Conservation (phyloP, 345 rosid species). For the Ricinus communis region DNA sequence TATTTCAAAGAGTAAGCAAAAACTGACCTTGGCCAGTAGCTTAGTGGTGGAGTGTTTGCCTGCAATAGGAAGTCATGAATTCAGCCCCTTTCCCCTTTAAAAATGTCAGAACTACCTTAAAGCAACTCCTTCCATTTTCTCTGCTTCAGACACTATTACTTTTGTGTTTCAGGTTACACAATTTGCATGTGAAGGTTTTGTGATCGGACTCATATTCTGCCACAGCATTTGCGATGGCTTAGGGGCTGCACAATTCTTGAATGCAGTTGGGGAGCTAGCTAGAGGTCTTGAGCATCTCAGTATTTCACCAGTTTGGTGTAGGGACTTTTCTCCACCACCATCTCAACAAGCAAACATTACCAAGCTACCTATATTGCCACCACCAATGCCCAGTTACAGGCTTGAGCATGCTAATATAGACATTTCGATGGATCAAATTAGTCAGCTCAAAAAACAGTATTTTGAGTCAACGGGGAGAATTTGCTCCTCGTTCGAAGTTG, state of each 20-base stretch:
- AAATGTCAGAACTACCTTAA: background rate
- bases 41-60: too few relatives aligned
- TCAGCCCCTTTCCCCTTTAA: too few relatives aligned
- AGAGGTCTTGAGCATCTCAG: constrained; percentile 35
- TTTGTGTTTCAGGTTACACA: constrained; percentile 49
- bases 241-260: constrained; percentile 70
- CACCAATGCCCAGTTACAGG: constrained; percentile 41
- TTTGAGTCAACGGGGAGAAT: constrained; percentile 29
- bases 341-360: constrained; percentile 12
- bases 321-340: constrained; percentile 40
- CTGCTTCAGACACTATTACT: too few relatives aligned
- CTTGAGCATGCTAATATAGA: constrained; percentile 51
- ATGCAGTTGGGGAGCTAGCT: constrained; percentile 61
- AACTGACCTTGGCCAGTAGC: too few relatives aligned
- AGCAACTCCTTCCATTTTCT: background rate
- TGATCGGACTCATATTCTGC: constrained; percentile 57
- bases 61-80: too few relatives aligned
- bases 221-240: constrained; percentile 67
- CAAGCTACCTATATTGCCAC: constrained; percentile 24
- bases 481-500: constrained; percentile 59
- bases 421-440: constrained; percentile 49
- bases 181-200: constrained; percentile 66
- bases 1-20: too few relatives aligned
- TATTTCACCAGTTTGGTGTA: constrained; percentile 50
- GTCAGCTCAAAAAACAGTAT: constrained; percentile 39